Conservation (phyloP, 176 grass and related monocot genomes). For the Urochloa ruziziensis region DNA sequence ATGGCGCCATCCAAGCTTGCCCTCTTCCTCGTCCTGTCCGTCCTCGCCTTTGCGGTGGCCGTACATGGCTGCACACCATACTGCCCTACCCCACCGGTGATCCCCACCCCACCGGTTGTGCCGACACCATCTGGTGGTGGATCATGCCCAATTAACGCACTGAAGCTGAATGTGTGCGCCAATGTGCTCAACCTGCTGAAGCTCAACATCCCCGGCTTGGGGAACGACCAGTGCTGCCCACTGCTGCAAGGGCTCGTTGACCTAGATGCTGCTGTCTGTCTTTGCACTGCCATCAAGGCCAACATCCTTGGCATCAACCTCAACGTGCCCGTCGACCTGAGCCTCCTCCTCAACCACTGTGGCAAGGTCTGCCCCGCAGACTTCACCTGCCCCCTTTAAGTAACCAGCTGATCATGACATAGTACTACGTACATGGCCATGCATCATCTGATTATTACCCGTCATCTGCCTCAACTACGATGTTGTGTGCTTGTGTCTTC, state of each 20-base stretch:
- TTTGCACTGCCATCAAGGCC: conserved; percentile 23
- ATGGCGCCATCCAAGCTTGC: no score
- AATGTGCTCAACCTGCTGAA: conserved; percentile 46
- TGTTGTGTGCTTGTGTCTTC: no score
- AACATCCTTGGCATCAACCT: conserved; percentile 52
- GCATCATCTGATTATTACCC: no score
- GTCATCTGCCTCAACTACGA: no score
- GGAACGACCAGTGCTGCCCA: conserved; percentile 38
- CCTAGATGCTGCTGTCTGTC: conserved; percentile 23
- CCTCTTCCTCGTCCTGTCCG: not conserved
- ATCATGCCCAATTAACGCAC: conserved; percentile 39
- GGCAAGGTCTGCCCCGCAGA: conserved; percentile 50
- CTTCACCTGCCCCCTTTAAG: conserved; percentile 47
- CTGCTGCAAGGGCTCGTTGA: conserved; percentile 20
- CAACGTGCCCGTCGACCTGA: conserved; percentile 49
- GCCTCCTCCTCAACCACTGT: conserved; percentile 63
- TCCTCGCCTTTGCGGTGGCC: no score
- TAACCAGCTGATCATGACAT: not conserved
- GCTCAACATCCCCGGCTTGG: conserved; percentile 30
- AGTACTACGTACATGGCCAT: no score
- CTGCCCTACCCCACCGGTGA: not conserved
- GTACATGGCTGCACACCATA: no score
- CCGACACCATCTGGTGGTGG: not conserved
- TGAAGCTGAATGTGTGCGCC: conserved; percentile 42
- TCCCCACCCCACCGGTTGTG: not conserved